Percentiles rank a stretch among this genome's conserved stretches.
phyloP scores from a whole-genome alignment of 768 basidiomycete species.

The Antrodiella citrinella region DNA sequence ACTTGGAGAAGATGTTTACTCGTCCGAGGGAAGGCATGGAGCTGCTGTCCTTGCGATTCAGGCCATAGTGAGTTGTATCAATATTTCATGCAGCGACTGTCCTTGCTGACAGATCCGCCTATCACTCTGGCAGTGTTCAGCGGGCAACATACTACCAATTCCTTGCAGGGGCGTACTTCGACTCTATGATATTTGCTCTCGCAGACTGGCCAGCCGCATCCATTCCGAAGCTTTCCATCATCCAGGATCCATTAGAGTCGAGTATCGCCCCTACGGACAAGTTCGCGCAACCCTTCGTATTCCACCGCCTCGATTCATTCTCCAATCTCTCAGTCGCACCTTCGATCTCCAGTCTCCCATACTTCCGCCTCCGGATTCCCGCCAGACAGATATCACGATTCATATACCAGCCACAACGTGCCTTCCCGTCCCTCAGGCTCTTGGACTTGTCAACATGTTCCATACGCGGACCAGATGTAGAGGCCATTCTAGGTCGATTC shows the following conservation, averaged over 20 bases:
- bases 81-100: too few relatives aligned
- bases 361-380: conserved; percentile 68
- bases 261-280: conserved; percentile 25
- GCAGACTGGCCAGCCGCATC: conserved; percentile 48
- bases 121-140: conserved; percentile 44
- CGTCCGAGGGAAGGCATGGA: conserved; percentile 38
- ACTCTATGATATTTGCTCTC: conserved; percentile 56
- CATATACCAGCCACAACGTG: conserved; percentile 18
- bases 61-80: conserved; percentile 69
- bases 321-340: conserved; percentile 37
- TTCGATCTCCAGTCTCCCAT: conserved; percentile 34
- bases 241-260: conserved; percentile 54
- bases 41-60: conserved; percentile 62
- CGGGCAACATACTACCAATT: conserved; percentile 78
- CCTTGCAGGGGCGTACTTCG: conserved; percentile 83
- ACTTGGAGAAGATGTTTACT: conserved; percentile 61
- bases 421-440: conserved; percentile 43
- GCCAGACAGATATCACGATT: conserved; percentile 46
- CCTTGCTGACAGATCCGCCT: too few relatives aligned
- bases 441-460: conserved; percentile 74
- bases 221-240: conserved; percentile 46
- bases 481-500: conserved; percentile 44
- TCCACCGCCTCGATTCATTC: conserved; percentile 63
- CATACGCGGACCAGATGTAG: conserved; percentile 45
- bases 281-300: conserved; percentile 86